Evolutionary conservation across 1,284 basidiomycete species (phyloP).

Genomic region (Naganishia sp.): DNA sequence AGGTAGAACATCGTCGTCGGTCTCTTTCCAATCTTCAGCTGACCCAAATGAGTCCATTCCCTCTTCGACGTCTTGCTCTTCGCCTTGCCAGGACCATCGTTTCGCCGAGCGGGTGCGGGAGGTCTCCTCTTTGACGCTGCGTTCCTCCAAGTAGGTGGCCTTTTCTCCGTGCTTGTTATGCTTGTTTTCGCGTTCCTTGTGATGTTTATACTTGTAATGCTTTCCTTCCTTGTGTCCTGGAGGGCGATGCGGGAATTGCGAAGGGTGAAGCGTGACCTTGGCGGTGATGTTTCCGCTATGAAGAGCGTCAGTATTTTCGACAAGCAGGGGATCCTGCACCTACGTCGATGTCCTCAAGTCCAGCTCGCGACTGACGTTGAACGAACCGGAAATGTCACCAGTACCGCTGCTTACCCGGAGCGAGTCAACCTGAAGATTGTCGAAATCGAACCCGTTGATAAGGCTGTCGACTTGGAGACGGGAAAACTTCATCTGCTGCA

Average conservation of each 20-base stretch:
- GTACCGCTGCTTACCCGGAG: slow-evolving; percentile 19
- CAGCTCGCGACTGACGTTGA: slow-evolving; percentile 35
- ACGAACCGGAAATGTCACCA: slow-evolving; percentile 34
- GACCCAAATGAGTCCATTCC: neutral
- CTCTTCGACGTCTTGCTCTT: slow-evolving; percentile 3
- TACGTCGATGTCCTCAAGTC: slow-evolving; percentile 32
- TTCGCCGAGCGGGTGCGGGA: neutral
- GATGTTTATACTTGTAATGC: slow-evolving; percentile 9
- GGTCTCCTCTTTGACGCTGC: neutral
- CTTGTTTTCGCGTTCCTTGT: slow-evolving; percentile 8
- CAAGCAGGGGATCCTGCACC: slow-evolving; percentile 13
- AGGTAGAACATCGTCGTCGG: neutral
- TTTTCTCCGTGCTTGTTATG: neutral
- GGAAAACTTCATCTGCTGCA: slow-evolving; percentile 4
- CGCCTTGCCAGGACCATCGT: slow-evolving; percentile 15
- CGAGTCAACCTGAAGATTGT: slow-evolving; percentile 2
- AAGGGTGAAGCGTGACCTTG: slow-evolving; percentile 23
- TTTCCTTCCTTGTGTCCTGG: slow-evolving; percentile 14
- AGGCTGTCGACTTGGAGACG: slow-evolving; percentile 15
- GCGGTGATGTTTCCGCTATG: slow-evolving; percentile 21
- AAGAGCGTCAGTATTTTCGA: neutral
- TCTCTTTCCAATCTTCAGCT: neutral
- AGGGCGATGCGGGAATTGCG: slow-evolving; percentile 18
- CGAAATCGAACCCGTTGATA: slow-evolving; percentile 6
- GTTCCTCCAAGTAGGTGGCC: neutral